A percentile compares a stretch with the other conserved stretches of the same genome.
phyloP scores from a whole-genome alignment of 2,329 filamentous ascomycete genomes.

The Sphaerulina musiva region DNA sequence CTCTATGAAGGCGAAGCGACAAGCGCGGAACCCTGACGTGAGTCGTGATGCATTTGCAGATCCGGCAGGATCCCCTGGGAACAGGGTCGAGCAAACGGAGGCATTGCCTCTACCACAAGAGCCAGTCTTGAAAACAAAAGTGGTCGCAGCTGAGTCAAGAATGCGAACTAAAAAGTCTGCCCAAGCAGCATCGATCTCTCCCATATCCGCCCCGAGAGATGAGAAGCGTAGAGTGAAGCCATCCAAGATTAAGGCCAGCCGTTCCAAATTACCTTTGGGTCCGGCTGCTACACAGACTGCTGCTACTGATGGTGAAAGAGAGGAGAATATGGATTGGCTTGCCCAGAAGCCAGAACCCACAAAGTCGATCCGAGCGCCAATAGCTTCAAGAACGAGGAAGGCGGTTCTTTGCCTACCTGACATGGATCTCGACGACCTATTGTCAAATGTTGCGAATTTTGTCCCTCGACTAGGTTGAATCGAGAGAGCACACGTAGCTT shows the following conservation, averaged over 20 bases:
- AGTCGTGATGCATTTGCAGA: background rate
- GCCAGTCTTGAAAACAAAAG: background rate
- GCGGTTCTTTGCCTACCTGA: conserved; percentile 4
- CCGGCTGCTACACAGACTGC: background rate
- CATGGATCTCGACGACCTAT: conserved; percentile 29
- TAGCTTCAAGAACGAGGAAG: background rate
- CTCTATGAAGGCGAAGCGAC: background rate
- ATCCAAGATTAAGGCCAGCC: background rate
- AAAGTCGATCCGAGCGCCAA: background rate
- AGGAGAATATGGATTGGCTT: conserved; percentile 25
- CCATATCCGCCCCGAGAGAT: background rate
- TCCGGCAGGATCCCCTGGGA: background rate
- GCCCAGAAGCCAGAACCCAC: conserved; percentile 9
- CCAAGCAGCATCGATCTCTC: background rate
- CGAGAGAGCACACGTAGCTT: background rate
- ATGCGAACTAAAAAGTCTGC: background rate
- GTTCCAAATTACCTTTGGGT: background rate
- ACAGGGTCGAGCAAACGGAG: background rate
- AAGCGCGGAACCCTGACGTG: background rate
- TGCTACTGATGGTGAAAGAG: background rate
- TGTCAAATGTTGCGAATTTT: conserved; percentile 25
- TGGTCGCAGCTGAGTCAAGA: background rate
- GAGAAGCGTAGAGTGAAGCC: background rate
- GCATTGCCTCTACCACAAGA: background rate
- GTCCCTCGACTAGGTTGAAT: conserved; percentile 1